phyloP scores from a whole-genome alignment of 306 rosid genomes.

The Astragalus glycyphyllos region DNA sequence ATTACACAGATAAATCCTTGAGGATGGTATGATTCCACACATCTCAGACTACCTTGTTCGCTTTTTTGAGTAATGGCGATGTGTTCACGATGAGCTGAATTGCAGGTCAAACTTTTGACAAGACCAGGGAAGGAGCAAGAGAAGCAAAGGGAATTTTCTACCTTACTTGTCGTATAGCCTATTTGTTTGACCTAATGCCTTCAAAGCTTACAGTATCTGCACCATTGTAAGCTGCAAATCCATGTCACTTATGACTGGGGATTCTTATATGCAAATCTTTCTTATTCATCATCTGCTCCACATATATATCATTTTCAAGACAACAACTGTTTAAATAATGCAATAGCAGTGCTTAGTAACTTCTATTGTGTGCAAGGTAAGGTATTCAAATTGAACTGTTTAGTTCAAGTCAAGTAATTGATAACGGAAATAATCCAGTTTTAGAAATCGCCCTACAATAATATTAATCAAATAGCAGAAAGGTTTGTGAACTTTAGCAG shows the following conservation, averaged over 20 bases:
- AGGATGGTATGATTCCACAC: too few relatives aligned
- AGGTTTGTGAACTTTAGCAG: not conserved
- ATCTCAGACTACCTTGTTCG: too few relatives aligned
- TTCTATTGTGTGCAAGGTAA: slow-evolving; percentile 2
- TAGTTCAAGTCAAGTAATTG: not conserved
- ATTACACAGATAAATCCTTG: too few relatives aligned
- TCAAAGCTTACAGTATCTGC: slow-evolving; percentile 14
- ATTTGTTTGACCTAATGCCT: not conserved
- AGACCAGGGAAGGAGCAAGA: not conserved
- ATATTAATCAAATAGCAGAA: not conserved
- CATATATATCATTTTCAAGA: not conserved
- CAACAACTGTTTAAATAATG: slow-evolving; percentile 7
- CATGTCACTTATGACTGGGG: slow-evolving; percentile 12
- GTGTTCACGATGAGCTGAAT: too few relatives aligned
- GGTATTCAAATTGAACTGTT: slow-evolving; percentile 13
- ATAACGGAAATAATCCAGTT: not conserved
- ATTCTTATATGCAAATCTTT: slow-evolving; percentile 3
- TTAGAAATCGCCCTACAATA: not conserved
- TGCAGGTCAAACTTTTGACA: too few relatives aligned
- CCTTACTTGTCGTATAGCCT: not conserved
- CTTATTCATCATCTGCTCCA: slow-evolving; percentile 1
- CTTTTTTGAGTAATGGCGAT: too few relatives aligned
- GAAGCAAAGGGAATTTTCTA: slow-evolving; percentile 8
- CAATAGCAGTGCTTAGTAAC: slow-evolving; percentile 3
- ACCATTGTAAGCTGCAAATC: slow-evolving; percentile 17